Evolutionary conservation across 2,329 filamentous ascomycete species (phyloP).

Genomic region (Penicillium sp.): DNA sequence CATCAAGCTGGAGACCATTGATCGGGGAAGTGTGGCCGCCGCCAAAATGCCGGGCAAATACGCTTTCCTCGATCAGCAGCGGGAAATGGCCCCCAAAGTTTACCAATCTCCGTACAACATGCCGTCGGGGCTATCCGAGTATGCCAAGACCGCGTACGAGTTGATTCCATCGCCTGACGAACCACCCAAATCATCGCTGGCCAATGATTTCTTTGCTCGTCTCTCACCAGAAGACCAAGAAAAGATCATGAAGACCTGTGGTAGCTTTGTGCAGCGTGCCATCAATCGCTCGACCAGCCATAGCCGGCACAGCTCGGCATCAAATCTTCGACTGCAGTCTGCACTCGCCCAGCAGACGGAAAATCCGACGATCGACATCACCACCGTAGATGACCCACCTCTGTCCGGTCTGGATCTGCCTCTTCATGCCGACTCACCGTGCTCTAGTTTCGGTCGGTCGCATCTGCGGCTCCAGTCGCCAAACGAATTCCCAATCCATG

Average conservation of each 20-base stretch:
- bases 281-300: conserved; percentile 39
- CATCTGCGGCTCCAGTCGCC: conserved; percentile 45
- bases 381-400: conserved; percentile 40
- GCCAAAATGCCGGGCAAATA: conserved; percentile 40
- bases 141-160: conserved; percentile 41
- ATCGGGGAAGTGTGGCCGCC: conserved; percentile 29
- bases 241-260: conserved; percentile 45
- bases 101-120: conserved; percentile 48
- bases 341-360: conserved; percentile 42
- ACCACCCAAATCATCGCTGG: conserved; percentile 40
- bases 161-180: conserved; percentile 35
- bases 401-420: conserved; percentile 39
- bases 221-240: conserved; percentile 43
- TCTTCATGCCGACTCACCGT: conserved; percentile 44
- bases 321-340: conserved; percentile 40
- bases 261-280: conserved; percentile 42
- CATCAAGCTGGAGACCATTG: conserved; percentile 34
- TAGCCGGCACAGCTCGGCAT: conserved; percentile 38
- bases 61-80: conserved; percentile 42
- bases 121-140: conserved; percentile 44
- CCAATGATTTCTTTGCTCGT: conserved; percentile 44
- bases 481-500: conserved; percentile 41
- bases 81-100: conserved; percentile 38
- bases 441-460: conserved; percentile 45
- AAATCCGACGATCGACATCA: conserved; percentile 45